These are phyloP conservation scores for Acanthamoeba royreba DNA, from an alignment of 208 protist genomes.

Conservation along the genomic window DNA sequence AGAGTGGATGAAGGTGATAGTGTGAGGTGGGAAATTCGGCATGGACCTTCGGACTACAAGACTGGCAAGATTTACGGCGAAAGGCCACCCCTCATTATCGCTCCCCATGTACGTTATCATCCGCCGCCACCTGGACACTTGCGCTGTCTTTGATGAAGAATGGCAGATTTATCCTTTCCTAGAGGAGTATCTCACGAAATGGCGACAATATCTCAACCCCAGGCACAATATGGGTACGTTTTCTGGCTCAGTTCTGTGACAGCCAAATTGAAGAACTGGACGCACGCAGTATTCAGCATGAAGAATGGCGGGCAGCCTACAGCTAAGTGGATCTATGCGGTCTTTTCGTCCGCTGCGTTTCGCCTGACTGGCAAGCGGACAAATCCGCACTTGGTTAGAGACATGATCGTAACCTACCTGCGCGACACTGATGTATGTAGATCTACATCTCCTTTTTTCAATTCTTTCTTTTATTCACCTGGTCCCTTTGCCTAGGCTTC, in stretches of 20 bases:
- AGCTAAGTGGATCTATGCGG: slow-evolving; percentile 21
- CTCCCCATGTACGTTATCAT: neutral
- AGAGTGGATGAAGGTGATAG: neutral
- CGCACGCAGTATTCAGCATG: slow-evolving; percentile 23
- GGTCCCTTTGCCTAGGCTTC: no score
- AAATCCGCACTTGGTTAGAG: neutral
- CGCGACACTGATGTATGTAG: neutral
- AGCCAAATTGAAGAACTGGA: no score
- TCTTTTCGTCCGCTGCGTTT: neutral
- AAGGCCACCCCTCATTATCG: neutral
- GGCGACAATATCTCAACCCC: slow-evolving; percentile 1
- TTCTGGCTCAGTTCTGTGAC: neutral
- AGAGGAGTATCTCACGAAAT: neutral
- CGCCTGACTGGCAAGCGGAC: slow-evolving; percentile 10
- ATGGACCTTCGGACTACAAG: slow-evolving; percentile 14
- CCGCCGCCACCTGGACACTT: no score
- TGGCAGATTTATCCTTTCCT: neutral
- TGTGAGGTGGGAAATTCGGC: neutral
- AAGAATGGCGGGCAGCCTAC: neutral
- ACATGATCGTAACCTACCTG: slow-evolving; percentile 40
- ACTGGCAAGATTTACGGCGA: slow-evolving; percentile 34
- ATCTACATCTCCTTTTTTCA: neutral
- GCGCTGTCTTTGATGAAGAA: no score
- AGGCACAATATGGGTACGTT: neutral
- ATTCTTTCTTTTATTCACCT: no score